Conservation (phyloP, 352 stramenopile genomes). For the Globisporangium spiculum region DNA sequence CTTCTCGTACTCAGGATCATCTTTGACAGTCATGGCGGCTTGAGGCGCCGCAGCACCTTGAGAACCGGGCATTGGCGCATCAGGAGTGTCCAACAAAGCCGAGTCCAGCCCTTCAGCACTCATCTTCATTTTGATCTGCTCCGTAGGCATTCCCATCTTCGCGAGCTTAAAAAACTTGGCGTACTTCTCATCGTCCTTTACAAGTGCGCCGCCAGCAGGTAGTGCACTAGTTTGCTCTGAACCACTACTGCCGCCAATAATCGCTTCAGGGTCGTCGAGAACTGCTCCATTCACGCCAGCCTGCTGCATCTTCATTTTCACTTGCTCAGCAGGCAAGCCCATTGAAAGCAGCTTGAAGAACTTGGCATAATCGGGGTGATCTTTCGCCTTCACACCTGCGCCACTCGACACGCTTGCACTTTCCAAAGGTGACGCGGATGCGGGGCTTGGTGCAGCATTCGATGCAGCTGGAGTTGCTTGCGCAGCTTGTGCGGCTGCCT, state of each 20-base stretch:
- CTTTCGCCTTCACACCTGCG: constrained; percentile 48
- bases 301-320: constrained; percentile 87
- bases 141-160: constrained; percentile 93
- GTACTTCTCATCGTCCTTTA: constrained; percentile 84
- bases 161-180: constrained; percentile 96
- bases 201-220: constrained; percentile 25
- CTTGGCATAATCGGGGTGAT: constrained; percentile 75
- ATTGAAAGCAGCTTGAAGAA: constrained; percentile 85
- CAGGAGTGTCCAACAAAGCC: constrained; percentile 85
- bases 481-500: constrained; percentile 10
- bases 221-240: not conserved
- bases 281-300: constrained; percentile 60
- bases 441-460: constrained; percentile 9
- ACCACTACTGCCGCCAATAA: constrained; percentile 43
- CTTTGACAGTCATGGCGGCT: constrained; percentile 76
- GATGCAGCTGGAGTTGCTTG: constrained; percentile 11
- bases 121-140: constrained; percentile 95
- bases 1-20: constrained; percentile 91
- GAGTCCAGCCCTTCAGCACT: constrained; percentile 90
- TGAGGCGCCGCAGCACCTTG: constrained; percentile 7
- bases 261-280: constrained; percentile 64
- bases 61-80: constrained; percentile 74
- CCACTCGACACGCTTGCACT: constrained; percentile 18
- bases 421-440: constrained; percentile 19
- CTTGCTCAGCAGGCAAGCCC: constrained; percentile 74